Conservation (phyloP, 352 stramenopile genomes). For the Pelagophyceae sp. region DNA sequence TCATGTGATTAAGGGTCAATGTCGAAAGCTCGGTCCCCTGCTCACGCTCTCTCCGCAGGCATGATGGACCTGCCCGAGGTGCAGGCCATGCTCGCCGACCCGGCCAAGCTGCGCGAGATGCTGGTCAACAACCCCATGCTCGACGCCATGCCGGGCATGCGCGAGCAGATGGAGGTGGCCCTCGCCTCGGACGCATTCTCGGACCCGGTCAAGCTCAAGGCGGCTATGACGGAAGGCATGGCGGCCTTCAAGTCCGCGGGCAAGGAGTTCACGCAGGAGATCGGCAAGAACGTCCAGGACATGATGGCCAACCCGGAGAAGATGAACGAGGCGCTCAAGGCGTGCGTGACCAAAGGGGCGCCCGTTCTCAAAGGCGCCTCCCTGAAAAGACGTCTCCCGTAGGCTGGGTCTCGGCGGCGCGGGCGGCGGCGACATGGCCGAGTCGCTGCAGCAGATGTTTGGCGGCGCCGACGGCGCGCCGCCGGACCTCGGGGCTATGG, state of each 20-base stretch:
- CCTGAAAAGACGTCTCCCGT: neutral
- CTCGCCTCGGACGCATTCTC: neutral
- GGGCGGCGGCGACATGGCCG: neutral
- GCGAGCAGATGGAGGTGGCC: neutral
- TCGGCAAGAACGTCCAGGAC: neutral
- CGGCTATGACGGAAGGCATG: neutral
- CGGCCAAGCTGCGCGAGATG: neutral
- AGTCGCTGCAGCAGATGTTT: neutral
- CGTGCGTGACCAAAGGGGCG: neutral
- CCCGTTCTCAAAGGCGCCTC: no score
- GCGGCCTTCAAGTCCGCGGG: constrained; percentile 2
- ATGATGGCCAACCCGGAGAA: neutral
- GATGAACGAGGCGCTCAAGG: neutral
- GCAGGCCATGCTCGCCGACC: neutral
- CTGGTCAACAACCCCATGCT: constrained; percentile 4
- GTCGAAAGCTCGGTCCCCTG: no score
- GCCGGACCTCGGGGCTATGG: neutral
- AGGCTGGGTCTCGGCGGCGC: neutral
- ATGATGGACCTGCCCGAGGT: constrained; percentile 8
- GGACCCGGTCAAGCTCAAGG: constrained; percentile 16
- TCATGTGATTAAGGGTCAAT: no score
- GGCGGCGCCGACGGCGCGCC: neutral
- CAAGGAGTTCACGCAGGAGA: neutral
- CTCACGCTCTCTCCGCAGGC: neutral
- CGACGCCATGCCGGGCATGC: constrained; percentile 3